Base-by-base conservation (phyloP, 306 rosid species). In the Lagenaria siceraria region DNA sequence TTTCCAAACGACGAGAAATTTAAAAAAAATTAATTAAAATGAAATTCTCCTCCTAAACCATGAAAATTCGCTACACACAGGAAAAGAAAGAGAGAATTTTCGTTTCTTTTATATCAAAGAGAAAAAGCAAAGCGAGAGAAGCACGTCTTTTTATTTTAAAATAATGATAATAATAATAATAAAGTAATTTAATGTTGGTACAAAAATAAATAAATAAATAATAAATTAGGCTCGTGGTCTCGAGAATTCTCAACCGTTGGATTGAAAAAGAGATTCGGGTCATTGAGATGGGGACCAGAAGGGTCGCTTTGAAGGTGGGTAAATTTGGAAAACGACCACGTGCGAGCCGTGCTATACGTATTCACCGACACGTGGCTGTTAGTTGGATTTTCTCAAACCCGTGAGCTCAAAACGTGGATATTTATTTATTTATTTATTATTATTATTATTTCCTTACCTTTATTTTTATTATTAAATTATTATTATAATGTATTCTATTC, bases 261-360 rank as follows among this genome's bases (percentile, higher is more conserved):
- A 89, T 85, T 9, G 48, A 21, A 25, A 25, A 75, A 60, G n/a
- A 63, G 71, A 81, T 65, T 77, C 81, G 56, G 64, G 74, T 64
- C 49, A 43, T 43, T 7, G 49, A 49, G 64, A 33, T 22, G 79
- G 74, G 79, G 68, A 81, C 86, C 77, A 80, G 81, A 18, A 19
- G 81, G 78, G 77, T 58, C 81, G 78, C 59, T 80, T 29, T 35
- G 65, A 7, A 53, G 68, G 68, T 78, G 63, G 80, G 74, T 56
- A 59, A 43, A 19, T n/a, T 80, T 78, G 76, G 85, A 66, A 29
- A 24, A 58, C n/a, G 18, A 78, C 81, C 93, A 81, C 96, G 87
- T 88, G 90, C 82, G 83, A 51, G 38, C 40, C 53, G 76, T 7
- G 59, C 43, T 33, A 46, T 2, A 7, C n/a, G 10, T 10, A 7